Evolutionary conservation across 192 early-diverging fungal genomes (phyloP).

Genomic region (Physocladia obscura): DNA sequence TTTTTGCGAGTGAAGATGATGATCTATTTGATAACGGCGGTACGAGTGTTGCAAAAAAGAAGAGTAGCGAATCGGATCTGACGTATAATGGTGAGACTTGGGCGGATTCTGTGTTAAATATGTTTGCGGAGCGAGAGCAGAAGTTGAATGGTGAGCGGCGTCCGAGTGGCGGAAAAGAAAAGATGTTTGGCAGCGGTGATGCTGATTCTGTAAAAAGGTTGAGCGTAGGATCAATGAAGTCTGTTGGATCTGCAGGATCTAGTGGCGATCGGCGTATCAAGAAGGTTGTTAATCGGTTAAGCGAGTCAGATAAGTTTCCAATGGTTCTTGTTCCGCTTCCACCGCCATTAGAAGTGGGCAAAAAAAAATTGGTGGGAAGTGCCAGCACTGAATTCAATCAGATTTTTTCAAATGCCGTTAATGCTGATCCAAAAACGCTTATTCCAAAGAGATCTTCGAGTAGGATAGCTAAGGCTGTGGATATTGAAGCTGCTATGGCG

Average conservation of each 20-base stretch:
- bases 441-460: neutral
- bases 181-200: too few species aligned
- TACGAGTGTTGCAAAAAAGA: neutral
- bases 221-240: too few species aligned
- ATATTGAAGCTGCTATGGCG: neutral
- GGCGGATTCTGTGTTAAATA: neutral
- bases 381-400: neutral
- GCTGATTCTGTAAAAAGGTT: too few species aligned
- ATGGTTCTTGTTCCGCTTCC: too few species aligned
- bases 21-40: neutral
- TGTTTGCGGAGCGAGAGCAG: neutral
- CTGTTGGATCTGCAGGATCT: too few species aligned
- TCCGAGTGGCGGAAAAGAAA: too few species aligned
- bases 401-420: neutral
- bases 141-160: neutral
- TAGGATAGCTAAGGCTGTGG: neutral
- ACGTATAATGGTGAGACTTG: neutral
- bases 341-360: neutral
- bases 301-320: too few species aligned
- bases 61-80: neutral
- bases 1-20: neutral
- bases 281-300: neutral
- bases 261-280: neutral
- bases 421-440: neutral
- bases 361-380: neutral